phyloP scores from a whole-genome alignment of 2,329 filamentous ascomycete genomes.

The Aureobasidium sp. region DNA sequence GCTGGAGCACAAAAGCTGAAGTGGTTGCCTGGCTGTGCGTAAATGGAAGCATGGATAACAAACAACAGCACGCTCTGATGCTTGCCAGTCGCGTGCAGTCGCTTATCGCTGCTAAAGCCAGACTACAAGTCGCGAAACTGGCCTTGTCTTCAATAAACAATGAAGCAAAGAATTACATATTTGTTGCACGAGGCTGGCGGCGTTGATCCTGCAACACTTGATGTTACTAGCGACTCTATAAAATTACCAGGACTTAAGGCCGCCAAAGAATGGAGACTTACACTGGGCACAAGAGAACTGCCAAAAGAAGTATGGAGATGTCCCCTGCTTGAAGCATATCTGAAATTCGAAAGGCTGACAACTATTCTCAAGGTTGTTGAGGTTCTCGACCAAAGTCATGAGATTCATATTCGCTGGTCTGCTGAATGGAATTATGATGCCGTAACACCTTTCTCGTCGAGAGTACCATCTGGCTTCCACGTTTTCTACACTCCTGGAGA shows the following conservation, averaged over 20 bases:
- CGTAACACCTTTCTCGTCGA: conserved; percentile 63
- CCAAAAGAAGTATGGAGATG: conserved; percentile 47
- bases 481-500: conserved; percentile 60
- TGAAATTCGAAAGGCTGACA: too few relatives aligned
- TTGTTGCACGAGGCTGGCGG: conserved; percentile 54
- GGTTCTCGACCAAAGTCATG: conserved; percentile 55
- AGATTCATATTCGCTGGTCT: conserved; percentile 76
- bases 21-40: conserved; percentile 10
- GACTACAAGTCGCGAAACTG: conserved; percentile 3
- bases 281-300: conserved; percentile 63
- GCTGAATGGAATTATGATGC: conserved; percentile 48
- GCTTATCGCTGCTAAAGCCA: background rate
- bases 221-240: conserved; percentile 45
- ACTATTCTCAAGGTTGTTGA: conserved; percentile 43
- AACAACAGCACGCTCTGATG: background rate
- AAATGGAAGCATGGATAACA: background rate
- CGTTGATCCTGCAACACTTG: conserved; percentile 56
- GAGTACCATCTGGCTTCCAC: conserved; percentile 73
- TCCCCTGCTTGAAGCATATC: background rate
- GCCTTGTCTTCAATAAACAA: conserved; percentile 26
- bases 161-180: conserved; percentile 73
- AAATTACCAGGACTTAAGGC: conserved; percentile 54
- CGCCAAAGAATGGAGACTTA: conserved; percentile 71
- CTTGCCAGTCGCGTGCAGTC: too few relatives aligned
- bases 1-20: background rate